Base-by-base conservation (phyloP, 2,329 filamentous ascomycete species). In the Trichoderma oligosporum region DNA sequence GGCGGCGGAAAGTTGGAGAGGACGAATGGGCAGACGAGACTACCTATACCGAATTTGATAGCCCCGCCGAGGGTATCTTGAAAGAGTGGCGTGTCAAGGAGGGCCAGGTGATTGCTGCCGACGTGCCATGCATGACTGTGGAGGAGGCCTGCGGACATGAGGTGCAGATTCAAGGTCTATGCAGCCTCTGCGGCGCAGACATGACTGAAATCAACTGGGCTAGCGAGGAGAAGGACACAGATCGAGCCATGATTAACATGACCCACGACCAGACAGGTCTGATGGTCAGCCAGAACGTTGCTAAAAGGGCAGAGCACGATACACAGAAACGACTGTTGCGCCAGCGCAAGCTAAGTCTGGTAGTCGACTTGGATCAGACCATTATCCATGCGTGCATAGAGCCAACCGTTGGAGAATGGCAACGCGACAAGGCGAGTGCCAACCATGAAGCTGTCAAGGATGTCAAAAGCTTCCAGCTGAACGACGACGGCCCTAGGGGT, bases 311-410 rank as follows among this genome's bases (percentile, higher is more conserved):
- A 57, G 93, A 97, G 73, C 86, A 92, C 68, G 88, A 96, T 65
- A 82, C 91, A 12, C 96, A 97, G 76, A 83, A 85, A 60, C 86
- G 93, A 18, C 78, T 99, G 39, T 78, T 99, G 41, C 81, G 85
- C 59, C 83, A 88, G 61, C 84, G 88, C 64, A 96, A 96, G 75
- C 81, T 99, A 42, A 96, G 89, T 44, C 80, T 99, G 42, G 94
- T 99, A 24, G 94, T 99, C 65, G 94, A 99, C 78, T 79, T 99
- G 55, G 94, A 99, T 70, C 93, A 97, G 76, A 99, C 94, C 57
- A 94, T 99, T 67, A 99, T 99, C 64, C 94, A 99, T 72, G 94
- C 94, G 24, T 96, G 91, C 61, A 95, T 97, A 67, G 94, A 99
- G 65, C 93, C 92, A 6, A 99, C 94, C 0, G 87, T 99, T 55